Evolutionary conservation across 1,139 yeast genomes (phyloP).

Genomic region (Hemisphaericaspora xylanilytica): DNA sequence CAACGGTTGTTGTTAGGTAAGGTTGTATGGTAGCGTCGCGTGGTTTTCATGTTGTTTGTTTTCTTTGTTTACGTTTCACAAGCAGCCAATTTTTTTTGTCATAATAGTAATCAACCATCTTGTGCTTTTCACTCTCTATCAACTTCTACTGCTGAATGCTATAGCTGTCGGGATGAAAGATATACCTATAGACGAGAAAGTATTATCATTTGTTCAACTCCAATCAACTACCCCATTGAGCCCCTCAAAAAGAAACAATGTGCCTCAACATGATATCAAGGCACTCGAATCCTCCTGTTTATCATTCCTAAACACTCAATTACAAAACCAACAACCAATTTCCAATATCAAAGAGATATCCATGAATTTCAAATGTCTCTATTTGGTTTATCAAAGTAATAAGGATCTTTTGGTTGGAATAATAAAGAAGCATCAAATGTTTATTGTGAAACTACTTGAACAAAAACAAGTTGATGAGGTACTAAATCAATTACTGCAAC

Average conservation of each 20-base stretch:
- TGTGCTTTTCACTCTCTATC: too few species aligned
- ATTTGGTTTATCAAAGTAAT: slow-evolving; percentile 8
- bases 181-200: slow-evolving; percentile 7
- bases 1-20: too few species aligned
- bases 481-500: slow-evolving; percentile 13
- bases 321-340: not conserved
- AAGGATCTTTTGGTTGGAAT: slow-evolving; percentile 10
- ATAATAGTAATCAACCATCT: too few species aligned
- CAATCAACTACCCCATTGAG: slow-evolving; percentile 11
- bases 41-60: not conserved
- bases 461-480: slow-evolving; percentile 19
- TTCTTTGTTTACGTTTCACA: not conserved
- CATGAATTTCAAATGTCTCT: slow-evolving; percentile 13
- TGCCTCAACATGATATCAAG: slow-evolving; percentile 12
- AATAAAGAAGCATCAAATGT: slow-evolving; percentile 29
- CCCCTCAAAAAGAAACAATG: slow-evolving; percentile 11
- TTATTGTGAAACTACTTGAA: slow-evolving; percentile 28
- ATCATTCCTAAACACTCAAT: slow-evolving; percentile 6
- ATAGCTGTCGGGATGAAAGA: slow-evolving; percentile 4
- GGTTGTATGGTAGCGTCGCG: too few species aligned
- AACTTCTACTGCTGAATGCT: too few species aligned
- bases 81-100: not conserved
- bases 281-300: slow-evolving; percentile 12
- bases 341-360: slow-evolving; percentile 16
- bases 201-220: slow-evolving; percentile 11